Percentiles rank a stretch among this genome's conserved stretches.
phyloP scores from a whole-genome alignment of 2,329 filamentous ascomycete species.

The Claviceps digitariae region DNA sequence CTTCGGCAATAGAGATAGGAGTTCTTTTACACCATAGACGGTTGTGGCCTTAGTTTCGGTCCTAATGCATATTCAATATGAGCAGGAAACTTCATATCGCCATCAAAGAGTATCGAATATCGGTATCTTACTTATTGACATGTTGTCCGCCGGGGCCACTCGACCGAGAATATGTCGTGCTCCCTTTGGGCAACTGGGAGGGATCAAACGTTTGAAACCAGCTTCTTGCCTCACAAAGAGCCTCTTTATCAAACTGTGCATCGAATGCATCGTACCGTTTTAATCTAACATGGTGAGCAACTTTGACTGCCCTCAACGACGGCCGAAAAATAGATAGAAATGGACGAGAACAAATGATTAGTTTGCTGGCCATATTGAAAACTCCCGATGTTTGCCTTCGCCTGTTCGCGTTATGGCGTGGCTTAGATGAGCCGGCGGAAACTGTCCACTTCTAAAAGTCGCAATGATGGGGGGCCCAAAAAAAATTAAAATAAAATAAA shows the following conservation, averaged over 20 bases:
- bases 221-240: constrained; percentile 35
- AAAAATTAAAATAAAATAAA: too few species aligned
- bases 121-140: constrained; percentile 41
- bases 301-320: neutral
- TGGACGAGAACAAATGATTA: neutral
- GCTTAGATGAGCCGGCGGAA: neutral
- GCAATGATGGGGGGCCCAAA: neutral
- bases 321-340: neutral
- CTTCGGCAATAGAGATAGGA: constrained; percentile 31
- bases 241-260: constrained; percentile 33
- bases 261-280: constrained; percentile 36
- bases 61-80: constrained; percentile 23
- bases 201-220: constrained; percentile 35
- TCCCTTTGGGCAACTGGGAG: constrained; percentile 33
- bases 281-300: constrained; percentile 8
- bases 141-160: constrained; percentile 49
- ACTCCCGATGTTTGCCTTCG: neutral
- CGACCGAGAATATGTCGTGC: constrained; percentile 41
- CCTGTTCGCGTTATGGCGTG: neutral
- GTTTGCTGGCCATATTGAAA: neutral
- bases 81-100: constrained; percentile 13
- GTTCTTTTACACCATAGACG: constrained; percentile 33
- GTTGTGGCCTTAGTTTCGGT: constrained; percentile 48
- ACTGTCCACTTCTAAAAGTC: neutral
- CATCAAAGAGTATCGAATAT: neutral